These are phyloP conservation scores for Sodiomyces alkalinus DNA, from an alignment of 2,329 filamentous ascomycete genomes.

Conservation along the genomic window DNA sequence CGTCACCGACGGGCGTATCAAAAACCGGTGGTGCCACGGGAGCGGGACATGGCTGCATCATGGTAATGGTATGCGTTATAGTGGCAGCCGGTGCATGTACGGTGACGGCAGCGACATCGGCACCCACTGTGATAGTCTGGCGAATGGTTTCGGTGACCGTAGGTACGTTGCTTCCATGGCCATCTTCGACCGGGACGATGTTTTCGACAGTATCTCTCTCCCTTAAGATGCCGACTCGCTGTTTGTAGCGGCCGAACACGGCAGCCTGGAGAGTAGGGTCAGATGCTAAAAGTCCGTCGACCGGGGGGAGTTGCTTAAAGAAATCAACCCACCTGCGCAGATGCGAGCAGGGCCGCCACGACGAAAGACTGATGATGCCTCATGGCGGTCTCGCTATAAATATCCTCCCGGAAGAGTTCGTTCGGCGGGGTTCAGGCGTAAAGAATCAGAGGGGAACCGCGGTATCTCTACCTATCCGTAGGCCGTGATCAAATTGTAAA, in stretches of 20 bases:
- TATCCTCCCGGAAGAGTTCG: too few species aligned
- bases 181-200: conserved; percentile 7
- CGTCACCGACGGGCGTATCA: too few species aligned
- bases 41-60: conserved; percentile 5
- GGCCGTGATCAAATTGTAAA: too few species aligned
- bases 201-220: conserved; percentile 5
- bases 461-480: too few species aligned
- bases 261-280: not conserved
- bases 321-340: conserved; percentile 8
- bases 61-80: conserved; percentile 13
- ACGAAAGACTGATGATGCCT: conserved; percentile 7
- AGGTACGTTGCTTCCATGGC: too few species aligned
- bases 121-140: conserved; percentile 20
- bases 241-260: conserved; percentile 1
- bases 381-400: conserved; percentile 9
- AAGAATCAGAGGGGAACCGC: too few species aligned
- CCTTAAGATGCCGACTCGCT: conserved; percentile 3
- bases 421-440: too few species aligned
- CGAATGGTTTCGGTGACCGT: conserved; percentile 17
- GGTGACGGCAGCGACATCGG: conserved; percentile 1
- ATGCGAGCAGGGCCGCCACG: conserved; percentile 8
- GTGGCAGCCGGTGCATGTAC: conserved; percentile 6
- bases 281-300: too few species aligned
- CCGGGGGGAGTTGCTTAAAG: too few species aligned
- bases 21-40: conserved; percentile 6